These are phyloP conservation scores for Leccinum broughii DNA, from an alignment of 768 basidiomycete genomes.

Conservation along the genomic window DNA sequence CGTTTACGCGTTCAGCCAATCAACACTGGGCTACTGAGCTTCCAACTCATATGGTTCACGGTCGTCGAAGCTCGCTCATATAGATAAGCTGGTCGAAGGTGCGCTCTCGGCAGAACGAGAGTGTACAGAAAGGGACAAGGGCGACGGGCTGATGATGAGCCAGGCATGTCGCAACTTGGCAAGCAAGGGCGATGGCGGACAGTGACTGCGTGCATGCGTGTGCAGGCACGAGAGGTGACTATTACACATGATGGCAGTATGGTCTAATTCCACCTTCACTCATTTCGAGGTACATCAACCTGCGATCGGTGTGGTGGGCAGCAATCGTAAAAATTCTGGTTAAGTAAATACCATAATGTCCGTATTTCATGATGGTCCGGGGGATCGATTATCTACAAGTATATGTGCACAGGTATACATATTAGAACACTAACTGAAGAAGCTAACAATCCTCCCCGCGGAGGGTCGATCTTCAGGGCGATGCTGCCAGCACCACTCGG, in stretches of 20 bases:
- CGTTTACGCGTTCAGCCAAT: slow-evolving; percentile 9
- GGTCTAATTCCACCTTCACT: background rate
- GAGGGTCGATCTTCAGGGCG: slow-evolving; percentile 14
- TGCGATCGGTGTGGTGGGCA: background rate
- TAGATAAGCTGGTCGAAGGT: background rate
- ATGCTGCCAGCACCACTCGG: slow-evolving; percentile 12
- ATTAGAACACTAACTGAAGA: background rate
- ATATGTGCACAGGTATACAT: background rate
- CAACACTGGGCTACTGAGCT: background rate
- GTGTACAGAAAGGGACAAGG: too few relatives aligned
- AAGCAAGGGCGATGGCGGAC: too few relatives aligned
- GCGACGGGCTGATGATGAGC: too few relatives aligned
- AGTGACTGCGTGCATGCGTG: too few relatives aligned
- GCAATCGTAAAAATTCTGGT: background rate
- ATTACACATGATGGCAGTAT: too few relatives aligned
- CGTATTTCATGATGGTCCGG: background rate
- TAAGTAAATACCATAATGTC: background rate
- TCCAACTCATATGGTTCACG: too few relatives aligned
- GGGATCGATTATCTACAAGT: background rate
- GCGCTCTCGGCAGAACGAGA: too few relatives aligned
- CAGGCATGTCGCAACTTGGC: too few relatives aligned
- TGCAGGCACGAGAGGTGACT: too few relatives aligned
- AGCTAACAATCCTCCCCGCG: slow-evolving; percentile 4
- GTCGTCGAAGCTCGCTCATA: background rate
- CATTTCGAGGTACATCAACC: background rate